These are phyloP conservation scores for Ophiostoma australiae DNA, from an alignment of 2,329 filamentous ascomycete genomes.

Conservation along the genomic window DNA sequence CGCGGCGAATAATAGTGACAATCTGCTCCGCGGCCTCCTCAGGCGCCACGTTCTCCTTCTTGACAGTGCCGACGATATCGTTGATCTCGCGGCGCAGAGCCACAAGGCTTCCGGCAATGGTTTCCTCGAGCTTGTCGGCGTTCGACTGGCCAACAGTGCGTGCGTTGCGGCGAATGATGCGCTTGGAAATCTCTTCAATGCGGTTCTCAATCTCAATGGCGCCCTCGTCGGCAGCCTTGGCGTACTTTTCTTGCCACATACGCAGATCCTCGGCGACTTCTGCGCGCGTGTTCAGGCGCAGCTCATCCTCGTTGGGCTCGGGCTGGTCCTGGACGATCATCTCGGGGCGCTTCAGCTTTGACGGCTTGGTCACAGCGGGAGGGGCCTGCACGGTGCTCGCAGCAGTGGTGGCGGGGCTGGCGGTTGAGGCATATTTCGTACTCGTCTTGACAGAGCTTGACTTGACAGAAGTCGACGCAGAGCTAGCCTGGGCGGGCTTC, in stretches of 20 bases:
- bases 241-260: constrained; percentile 84
- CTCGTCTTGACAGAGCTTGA: constrained; percentile 23
- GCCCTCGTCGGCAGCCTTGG: constrained; percentile 78
- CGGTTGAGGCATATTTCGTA: constrained; percentile 33
- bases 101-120: constrained; percentile 58
- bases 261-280: constrained; percentile 73
- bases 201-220: constrained; percentile 66
- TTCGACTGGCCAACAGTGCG: constrained; percentile 61
- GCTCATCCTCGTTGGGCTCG: constrained; percentile 50
- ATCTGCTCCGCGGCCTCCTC: constrained; percentile 43
- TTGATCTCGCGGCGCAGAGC: constrained; percentile 53
- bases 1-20: constrained; percentile 52
- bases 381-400: constrained; percentile 31
- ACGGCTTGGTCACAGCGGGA: constrained; percentile 19
- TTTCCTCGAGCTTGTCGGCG: constrained; percentile 62
- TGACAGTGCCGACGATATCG: constrained; percentile 51
- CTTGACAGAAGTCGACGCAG: constrained; percentile 21
- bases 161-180: constrained; percentile 60
- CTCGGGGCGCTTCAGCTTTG: constrained; percentile 28
- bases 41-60: constrained; percentile 38
- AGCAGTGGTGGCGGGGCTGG: constrained; percentile 17
- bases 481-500: constrained; percentile 33
- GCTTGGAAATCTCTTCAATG: constrained; percentile 53
- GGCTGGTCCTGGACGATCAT: constrained; percentile 41
- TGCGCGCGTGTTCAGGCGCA: constrained; percentile 55